Percentiles rank a stretch among this genome's conserved stretches.
phyloP scores from a whole-genome alignment of 306 rosid genomes.

The Abrus precatorius region DNA sequence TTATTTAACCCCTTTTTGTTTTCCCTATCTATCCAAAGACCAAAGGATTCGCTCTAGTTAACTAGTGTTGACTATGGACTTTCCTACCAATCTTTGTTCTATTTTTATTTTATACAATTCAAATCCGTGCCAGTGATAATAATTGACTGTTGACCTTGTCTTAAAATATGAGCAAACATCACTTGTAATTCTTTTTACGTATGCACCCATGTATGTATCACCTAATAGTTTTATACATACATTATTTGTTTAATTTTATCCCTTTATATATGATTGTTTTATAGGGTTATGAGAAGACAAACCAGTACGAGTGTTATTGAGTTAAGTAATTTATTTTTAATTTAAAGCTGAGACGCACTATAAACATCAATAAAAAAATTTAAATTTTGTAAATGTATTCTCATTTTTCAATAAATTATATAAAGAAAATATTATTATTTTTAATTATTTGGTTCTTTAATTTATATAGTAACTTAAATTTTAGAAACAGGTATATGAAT shows the following conservation, averaged over 20 bases:
- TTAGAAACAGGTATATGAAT: background rate
- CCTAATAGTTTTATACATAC: background rate
- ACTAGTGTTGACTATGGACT: conserved; percentile 40
- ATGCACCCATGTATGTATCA: background rate
- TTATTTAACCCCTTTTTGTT: background rate
- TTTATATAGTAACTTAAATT: background rate
- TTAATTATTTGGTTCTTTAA: background rate
- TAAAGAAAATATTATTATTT: background rate
- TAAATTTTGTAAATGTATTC: background rate
- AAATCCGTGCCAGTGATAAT: background rate
- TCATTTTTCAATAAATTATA: background rate
- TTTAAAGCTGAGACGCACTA: background rate
- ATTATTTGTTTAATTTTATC: background rate
- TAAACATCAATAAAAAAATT: background rate
- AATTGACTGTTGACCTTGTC: conserved; percentile 3
- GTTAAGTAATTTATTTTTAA: background rate
- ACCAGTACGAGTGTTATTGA: background rate
- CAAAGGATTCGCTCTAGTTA: conserved; percentile 4
- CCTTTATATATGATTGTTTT: background rate
- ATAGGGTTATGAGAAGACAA: conserved; percentile 13
- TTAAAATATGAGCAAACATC: background rate
- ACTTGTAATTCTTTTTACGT: background rate
- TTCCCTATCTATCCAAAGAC: too few species aligned
- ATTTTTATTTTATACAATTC: background rate
- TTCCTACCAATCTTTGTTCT: background rate